A percentile compares a stretch with the other conserved stretches of the same genome.
These are phyloP conservation scores for Penicillium goetzii DNA, from an alignment of 495 filamentous ascomycete species.

Conservation along the genomic window DNA sequence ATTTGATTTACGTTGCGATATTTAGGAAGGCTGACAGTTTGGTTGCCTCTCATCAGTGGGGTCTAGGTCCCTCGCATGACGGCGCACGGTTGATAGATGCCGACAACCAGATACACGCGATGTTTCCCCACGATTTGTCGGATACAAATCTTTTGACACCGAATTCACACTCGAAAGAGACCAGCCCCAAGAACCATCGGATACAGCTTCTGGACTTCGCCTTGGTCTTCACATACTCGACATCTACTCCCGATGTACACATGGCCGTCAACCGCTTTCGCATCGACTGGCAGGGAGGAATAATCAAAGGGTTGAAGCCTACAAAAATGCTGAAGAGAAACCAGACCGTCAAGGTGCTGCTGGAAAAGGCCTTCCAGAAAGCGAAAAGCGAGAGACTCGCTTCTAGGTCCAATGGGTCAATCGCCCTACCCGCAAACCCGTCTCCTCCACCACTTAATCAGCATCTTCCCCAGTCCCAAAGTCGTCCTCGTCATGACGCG, in stretches of 20 bases:
- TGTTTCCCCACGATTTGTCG: slow-evolving; percentile 32
- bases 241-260: slow-evolving; percentile 29
- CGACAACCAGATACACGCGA: slow-evolving; percentile 43
- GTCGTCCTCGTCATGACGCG: not conserved
- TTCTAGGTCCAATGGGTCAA: not conserved
- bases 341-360: slow-evolving; percentile 20
- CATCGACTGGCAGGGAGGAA: slow-evolving; percentile 33
- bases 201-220: slow-evolving; percentile 46
- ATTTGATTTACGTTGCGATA: too few species aligned
- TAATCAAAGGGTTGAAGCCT: slow-evolving; percentile 26
- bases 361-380: slow-evolving; percentile 20
- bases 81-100: slow-evolving; percentile 43
- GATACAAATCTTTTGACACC: slow-evolving; percentile 18
- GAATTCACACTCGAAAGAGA: slow-evolving; percentile 22
- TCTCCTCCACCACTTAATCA: not conserved
- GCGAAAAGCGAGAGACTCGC: not conserved
- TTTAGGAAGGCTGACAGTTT: not conserved
- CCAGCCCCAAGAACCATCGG: slow-evolving; percentile 31
- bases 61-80: slow-evolving; percentile 16
- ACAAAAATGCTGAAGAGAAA: slow-evolving; percentile 28
- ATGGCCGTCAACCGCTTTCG: slow-evolving; percentile 44
- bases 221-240: slow-evolving; percentile 41
- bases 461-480: not conserved
- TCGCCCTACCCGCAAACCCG: not conserved
- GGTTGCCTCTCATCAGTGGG: slow-evolving; percentile 26